These are phyloP conservation scores for Ambrosiella beaveri DNA, from an alignment of 2,329 filamentous ascomycete species.

Conservation along the genomic window DNA sequence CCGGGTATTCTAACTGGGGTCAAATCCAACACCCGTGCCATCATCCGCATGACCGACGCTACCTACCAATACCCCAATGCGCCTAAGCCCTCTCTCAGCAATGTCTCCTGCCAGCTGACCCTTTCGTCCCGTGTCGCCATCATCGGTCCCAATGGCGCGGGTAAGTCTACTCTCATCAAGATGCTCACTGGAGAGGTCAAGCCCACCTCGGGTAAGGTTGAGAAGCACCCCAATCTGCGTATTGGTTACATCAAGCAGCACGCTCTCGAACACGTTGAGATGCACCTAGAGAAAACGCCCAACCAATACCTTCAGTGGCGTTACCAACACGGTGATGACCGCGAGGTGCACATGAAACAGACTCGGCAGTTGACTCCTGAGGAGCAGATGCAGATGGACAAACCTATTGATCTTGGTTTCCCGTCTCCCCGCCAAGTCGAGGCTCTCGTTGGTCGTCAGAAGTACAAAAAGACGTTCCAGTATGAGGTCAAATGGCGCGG, in stretches of 20 bases:
- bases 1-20: constrained; percentile 88
- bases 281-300: constrained; percentile 97
- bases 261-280: constrained; percentile 95
- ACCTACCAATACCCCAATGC: constrained; percentile 88
- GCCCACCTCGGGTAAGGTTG: constrained; percentile 67
- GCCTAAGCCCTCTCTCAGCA: constrained; percentile 67
- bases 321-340: constrained; percentile 91
- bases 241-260: constrained; percentile 99
- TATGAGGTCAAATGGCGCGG: constrained; percentile 93
- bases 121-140: constrained; percentile 89
- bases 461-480: constrained; percentile 98
- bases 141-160: constrained; percentile 92
- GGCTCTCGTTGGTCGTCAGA: constrained; percentile 83
- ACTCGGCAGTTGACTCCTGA: constrained; percentile 74
- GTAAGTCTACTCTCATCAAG: constrained; percentile 97
- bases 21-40: constrained; percentile 84
- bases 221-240: constrained; percentile 96
- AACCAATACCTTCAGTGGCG: constrained; percentile 99
- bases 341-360: constrained; percentile 94
- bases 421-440: constrained; percentile 64
- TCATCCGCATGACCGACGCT: constrained; percentile 85
- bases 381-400: constrained; percentile 84
- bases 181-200: constrained; percentile 84
- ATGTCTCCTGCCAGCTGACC: constrained; percentile 74
- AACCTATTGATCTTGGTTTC: constrained; percentile 67